phyloP scores from a whole-genome alignment of 1,139 yeast species.

The Magnusiomyces paraingens region DNA sequence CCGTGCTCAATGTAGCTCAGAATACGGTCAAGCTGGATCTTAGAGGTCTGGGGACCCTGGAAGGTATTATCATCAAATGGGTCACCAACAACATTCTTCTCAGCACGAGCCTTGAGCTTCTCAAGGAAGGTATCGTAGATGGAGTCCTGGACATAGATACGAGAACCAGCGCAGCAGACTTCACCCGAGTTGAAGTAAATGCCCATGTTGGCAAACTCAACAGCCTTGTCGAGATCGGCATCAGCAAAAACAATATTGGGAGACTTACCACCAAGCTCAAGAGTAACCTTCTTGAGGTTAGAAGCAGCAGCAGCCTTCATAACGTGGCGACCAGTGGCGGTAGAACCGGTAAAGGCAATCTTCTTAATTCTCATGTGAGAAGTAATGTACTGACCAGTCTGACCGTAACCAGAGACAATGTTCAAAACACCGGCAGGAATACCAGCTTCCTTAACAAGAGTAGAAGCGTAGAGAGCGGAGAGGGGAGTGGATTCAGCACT shows the following conservation, averaged over 20 bases:
- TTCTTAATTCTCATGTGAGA: conserved; percentile 64
- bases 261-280: conserved; percentile 82
- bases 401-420: conserved; percentile 72
- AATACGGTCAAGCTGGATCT: conserved; percentile 67
- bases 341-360: conserved; percentile 84
- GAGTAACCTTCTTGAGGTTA: conserved; percentile 68
- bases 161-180: conserved; percentile 81
- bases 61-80: conserved; percentile 65
- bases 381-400: conserved; percentile 62
- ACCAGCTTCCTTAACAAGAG: conserved; percentile 60
- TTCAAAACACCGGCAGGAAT: conserved; percentile 77
- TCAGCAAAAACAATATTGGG: conserved; percentile 73
- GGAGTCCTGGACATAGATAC: conserved; percentile 68
- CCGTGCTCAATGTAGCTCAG: conserved; percentile 67
- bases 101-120: conserved; percentile 49
- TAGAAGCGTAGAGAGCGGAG: conserved; percentile 61
- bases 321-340: conserved; percentile 70
- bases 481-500: conserved; percentile 82
- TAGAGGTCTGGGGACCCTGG: conserved; percentile 86
- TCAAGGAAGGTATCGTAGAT: conserved; percentile 60
- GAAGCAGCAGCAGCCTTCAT: conserved; percentile 66
- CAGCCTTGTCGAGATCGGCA: conserved; percentile 57
- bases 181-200: conserved; percentile 78
- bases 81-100: conserved; percentile 49
- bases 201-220: conserved; percentile 50